Base-by-base conservation (phyloP, 192 early-diverging fungal genomes). In the Geranomyces michiganensis region DNA sequence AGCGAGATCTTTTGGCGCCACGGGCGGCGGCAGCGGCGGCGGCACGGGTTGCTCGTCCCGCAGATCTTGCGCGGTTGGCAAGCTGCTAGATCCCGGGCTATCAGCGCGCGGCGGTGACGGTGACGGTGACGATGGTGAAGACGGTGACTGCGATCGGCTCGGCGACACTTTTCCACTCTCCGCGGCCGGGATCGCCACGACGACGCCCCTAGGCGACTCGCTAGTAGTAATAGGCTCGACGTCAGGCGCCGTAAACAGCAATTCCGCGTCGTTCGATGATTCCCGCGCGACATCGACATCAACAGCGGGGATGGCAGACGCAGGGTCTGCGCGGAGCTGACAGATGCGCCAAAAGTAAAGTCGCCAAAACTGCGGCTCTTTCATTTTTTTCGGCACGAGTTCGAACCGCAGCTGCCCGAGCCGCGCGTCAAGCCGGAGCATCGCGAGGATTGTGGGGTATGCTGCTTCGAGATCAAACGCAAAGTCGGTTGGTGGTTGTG, bases 341-440 rank as follows among this genome's bases (percentile, higher is more conserved):
- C 80, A 81, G 1, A 91, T 82, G 17, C 88, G 80, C 73, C 89
- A 91, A 73, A 91, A 91, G 65, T 90, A 91, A 43, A 87, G 88
- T 31, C 76, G 74, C 89, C 89, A 91, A 71, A 91, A 91, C 22
- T 61, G 72, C 10, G 74, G 73, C 41, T 91, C 90, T 27, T 84
- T 79, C 2, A 91, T 79, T 58, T 87, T 78, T 67, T 84, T 84
- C 31, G 89, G 90, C 0, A 91, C 90, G 0, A 91, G 70, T 14
- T 81, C 68, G 59, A 91, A 91, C 7, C 90, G 84, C 89, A 89
- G 85, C 29, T 79, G 70, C n/a, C 80, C 73, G 13, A 91, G 70
- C 27, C 75, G 70, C 0, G 80, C 60, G 72, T 91, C 90, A 24
- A 77, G 64, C n/a, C 82, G 78, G 19, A 91, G 66, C 10, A 84